A percentile compares a stretch with the other conserved stretches of the same genome.
Evolutionary conservation across 2,329 filamentous ascomycete species (phyloP).

Genomic region (Monilinia fructigena): DNA sequence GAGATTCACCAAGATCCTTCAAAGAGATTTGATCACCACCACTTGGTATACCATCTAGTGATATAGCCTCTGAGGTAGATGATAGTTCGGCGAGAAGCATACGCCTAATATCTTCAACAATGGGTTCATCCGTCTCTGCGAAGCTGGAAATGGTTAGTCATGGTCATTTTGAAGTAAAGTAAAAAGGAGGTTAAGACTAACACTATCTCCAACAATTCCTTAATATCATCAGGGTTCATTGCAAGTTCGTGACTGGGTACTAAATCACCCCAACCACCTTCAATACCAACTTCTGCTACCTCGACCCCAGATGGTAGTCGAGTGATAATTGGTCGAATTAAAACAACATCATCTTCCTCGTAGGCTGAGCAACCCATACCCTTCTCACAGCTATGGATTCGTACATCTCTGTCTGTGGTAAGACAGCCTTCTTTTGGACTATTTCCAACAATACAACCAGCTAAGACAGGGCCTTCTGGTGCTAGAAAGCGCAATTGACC

Average conservation of each 20-base stretch:
- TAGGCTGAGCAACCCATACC: constrained; percentile 59
- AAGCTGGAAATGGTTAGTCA: constrained; percentile 27
- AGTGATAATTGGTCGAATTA: constrained; percentile 75
- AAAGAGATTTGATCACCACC: constrained; percentile 31
- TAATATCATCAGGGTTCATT: constrained; percentile 7
- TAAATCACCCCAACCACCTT: constrained; percentile 76
- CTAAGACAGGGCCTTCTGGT: constrained; percentile 64
- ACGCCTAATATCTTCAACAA: constrained; percentile 41
- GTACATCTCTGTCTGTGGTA: constrained; percentile 59
- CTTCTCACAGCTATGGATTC: constrained; percentile 84
- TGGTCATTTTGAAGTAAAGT: background rate
- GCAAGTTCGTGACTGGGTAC: constrained; percentile 40
- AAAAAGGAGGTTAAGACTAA: background rate
- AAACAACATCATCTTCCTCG: constrained; percentile 56
- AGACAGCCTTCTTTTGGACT: constrained; percentile 67
- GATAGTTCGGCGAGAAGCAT: constrained; percentile 32
- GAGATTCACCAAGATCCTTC: constrained; percentile 29
- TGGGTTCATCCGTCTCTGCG: constrained; percentile 33
- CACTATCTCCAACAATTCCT: constrained; percentile 10
- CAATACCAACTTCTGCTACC: constrained; percentile 71
- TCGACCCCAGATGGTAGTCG: constrained; percentile 59
- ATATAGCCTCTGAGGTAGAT: constrained; percentile 32
- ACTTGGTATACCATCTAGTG: constrained; percentile 32
- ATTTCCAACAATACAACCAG: constrained; percentile 75
- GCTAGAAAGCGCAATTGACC: constrained; percentile 45